Evolutionary conservation across 129 eudicot species (phyloP), one percentile per base, ranked within the genome.

Genomic region (Silybum marianum): DNA sequence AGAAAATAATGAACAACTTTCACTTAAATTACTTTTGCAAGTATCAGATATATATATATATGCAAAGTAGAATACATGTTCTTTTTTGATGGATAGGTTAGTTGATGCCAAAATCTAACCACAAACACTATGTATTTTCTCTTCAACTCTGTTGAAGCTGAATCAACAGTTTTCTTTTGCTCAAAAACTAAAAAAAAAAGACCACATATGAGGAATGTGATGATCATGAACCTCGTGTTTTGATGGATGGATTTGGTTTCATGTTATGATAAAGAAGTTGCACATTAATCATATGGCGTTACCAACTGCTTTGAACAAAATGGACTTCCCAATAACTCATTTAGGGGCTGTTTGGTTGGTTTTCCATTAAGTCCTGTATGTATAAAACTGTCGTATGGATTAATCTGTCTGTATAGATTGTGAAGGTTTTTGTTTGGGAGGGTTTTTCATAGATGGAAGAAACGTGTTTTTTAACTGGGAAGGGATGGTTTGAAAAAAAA

Each of bases 1-100:
- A 74, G 46, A 75, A 76, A 10, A 75, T 48, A 24, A 73, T 34
- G 26, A 65, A 74, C 28, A 65, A 65, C 30, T 21, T 65, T 65
- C 28, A 65, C 26, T 21, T 65, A 65, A 8, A 9, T 22, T 9
- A n/a, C 30, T 38, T 25, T 22, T 5, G 14, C 16, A 51, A 51
- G 63, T 51, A 51, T 51, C 7, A 51, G 22, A 51, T 51, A 16
- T 48, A 48, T 48, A 51, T 9, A 51, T 51, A 16, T 48, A 48
- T 48, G 16, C 62, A 48, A 48, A 48, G 62, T 48, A 48, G 62
- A 48, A 14, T 14, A 48, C 62, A 46, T 46, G 16, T 46, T 46
- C 58, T 46, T 16, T 46, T 46, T 46, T 46, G 58, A 46, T 34
- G 39, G 39, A 34, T 34, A 34, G 7, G 39, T 34, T 34, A 34